Conservation (phyloP, 345 rosid genomes). For the Cochlearia excelsa region DNA sequence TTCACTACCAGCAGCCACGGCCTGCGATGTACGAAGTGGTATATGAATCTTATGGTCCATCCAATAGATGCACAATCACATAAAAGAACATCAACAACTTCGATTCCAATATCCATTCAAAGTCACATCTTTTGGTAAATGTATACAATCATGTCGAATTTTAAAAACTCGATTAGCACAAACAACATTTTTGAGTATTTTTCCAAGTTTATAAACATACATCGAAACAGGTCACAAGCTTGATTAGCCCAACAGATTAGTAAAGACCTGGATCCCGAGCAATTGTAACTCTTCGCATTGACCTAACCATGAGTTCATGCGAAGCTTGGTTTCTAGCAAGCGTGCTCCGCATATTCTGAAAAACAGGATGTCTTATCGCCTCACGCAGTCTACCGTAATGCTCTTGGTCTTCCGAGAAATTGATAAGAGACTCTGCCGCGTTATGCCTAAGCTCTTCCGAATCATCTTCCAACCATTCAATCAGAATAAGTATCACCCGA, state of each 20-base stretch:
- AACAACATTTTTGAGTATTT: conserved; percentile 10
- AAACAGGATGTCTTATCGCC: conserved; percentile 37
- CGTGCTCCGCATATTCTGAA: conserved; percentile 45
- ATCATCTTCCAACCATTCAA: conserved; percentile 43
- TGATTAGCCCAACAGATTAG: conserved; percentile 8
- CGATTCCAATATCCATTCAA: conserved; percentile 4
- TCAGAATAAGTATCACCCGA: conserved; percentile 43
- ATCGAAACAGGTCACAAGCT: conserved; percentile 15
- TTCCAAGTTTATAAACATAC: conserved; percentile 23
- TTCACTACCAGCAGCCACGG: conserved; percentile 20
- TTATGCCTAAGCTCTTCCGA: conserved; percentile 52
- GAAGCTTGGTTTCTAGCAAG: conserved; percentile 39
- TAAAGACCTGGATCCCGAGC: conserved; percentile 35
- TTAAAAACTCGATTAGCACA: not conserved
- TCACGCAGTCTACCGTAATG: conserved; percentile 38
- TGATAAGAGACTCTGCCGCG: conserved; percentile 51
- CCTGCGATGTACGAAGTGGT: conserved; percentile 24
- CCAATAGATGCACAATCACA: conserved; percentile 31
- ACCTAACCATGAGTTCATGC: conserved; percentile 44
- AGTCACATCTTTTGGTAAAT: conserved; percentile 21
- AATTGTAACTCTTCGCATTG: conserved; percentile 45
- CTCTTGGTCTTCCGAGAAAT: conserved; percentile 45
- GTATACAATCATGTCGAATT: conserved; percentile 16
- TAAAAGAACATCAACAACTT: conserved; percentile 21
- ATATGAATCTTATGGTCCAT: conserved; percentile 33